Conservation (phyloP, 495 filamentous ascomycete genomes). For the Annulohypoxylon bovei region DNA sequence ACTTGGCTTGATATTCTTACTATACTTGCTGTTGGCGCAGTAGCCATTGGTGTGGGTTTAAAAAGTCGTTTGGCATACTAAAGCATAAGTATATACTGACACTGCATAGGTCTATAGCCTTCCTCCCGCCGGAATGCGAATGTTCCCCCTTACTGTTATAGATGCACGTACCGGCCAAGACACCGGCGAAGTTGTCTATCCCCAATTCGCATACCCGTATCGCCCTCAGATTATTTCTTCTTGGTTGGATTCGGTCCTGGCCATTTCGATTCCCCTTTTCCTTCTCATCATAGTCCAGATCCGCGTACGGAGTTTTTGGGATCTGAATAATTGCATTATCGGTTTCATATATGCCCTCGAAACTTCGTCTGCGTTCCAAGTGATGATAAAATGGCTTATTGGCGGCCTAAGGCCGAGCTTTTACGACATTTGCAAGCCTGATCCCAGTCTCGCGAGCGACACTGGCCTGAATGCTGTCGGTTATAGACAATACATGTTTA, state of each 20-base stretch:
- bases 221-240: conserved; percentile 60
- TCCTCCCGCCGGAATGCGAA: conserved; percentile 51
- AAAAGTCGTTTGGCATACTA: not conserved
- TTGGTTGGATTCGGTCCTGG: conserved; percentile 55
- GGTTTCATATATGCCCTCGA: conserved; percentile 63
- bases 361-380: conserved; percentile 63
- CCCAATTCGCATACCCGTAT: conserved; percentile 60
- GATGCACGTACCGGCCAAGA: conserved; percentile 25
- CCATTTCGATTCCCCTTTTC: conserved; percentile 51
- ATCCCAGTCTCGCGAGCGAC: conserved; percentile 37
- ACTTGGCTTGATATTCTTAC: conserved; percentile 60
- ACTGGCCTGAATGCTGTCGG: conserved; percentile 52
- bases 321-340: conserved; percentile 63
- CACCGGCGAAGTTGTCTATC: conserved; percentile 58
- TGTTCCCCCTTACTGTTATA: conserved; percentile 56
- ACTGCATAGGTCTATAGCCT: conserved; percentile 49
- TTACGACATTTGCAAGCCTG: conserved; percentile 61
- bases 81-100: not conserved
- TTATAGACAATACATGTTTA: conserved; percentile 59
- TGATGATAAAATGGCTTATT: conserved; percentile 63
- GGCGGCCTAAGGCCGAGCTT: conserved; percentile 64
- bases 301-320: conserved; percentile 65
- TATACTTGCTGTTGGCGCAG: conserved; percentile 55
- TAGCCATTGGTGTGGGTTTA: conserved; percentile 55
- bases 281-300: conserved; percentile 59